Evolutionary conservation across 352 stramenopile species (phyloP), one percentile per base, ranked within the genome.

Genomic region (Thalassiosira exigua): DNA sequence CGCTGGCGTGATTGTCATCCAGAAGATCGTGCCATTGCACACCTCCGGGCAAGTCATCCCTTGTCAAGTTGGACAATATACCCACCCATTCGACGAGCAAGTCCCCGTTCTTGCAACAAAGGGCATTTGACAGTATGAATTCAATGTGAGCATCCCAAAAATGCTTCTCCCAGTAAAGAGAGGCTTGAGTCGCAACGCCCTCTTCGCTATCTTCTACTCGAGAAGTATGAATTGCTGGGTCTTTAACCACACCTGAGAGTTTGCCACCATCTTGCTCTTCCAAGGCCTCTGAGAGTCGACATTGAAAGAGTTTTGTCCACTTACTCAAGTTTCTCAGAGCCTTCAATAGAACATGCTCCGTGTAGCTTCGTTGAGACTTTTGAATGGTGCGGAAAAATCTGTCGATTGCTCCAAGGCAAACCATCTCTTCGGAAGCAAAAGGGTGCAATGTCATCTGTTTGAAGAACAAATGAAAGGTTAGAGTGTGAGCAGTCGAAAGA

Each of bases 71-170:
- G 14, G 88, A 92, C 22, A 98, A 77, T 7, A 93, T 97, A 21
- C 95, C 96, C 3, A 98, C 48, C 4, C 96, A 93, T 81, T 98
- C 96, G 19, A 97, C 88, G 14, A 98, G 92, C 5, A 9, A 56
- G 68, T 98, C 96, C 74, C 98, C 94, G 66, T 95, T 97, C 65
- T 98, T 94, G 0, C 88, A 94, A 42, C 85, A 89, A 26, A 95
- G 68, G 2, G 67, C 48, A n/a, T 97, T 77, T 61, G 97, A 87
- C 9, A 98, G 83, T 36, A 98, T 88, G 9, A 93, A 90, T 14
- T 94, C 87, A 9, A 98, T 75, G 50, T 97, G 95, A 22, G 93
- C 90, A 5, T 92, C 93, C 96, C 96, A 98, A 85, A 98, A 94
- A 51, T 94, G 92, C 19, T 93, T 88, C 69, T 98, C 94, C 71